phyloP scores from a whole-genome alignment of 202 grass and related monocot genomes.

The Thinopyrum obtusiflorum region DNA sequence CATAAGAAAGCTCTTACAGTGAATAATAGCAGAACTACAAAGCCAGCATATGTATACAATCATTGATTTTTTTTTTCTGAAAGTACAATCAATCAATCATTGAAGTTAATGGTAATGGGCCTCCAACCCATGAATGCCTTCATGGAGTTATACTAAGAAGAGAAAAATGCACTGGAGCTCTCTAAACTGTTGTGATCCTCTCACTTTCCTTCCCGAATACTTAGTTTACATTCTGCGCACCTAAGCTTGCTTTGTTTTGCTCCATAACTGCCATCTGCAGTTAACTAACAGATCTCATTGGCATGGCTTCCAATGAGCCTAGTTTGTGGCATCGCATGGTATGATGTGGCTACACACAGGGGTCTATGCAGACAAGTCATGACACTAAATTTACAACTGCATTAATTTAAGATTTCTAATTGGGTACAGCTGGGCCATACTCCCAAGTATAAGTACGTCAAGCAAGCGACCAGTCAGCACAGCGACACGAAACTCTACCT shows the following conservation, averaged over 20 bases:
- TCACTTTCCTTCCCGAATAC: neutral
- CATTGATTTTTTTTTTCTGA: neutral
- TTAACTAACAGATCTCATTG: neutral
- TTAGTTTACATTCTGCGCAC: neutral
- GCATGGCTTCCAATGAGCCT: neutral
- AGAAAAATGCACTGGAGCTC: neutral
- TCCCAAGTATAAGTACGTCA: constrained; percentile 49
- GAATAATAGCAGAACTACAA: neutral
- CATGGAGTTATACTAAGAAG: constrained; percentile 14
- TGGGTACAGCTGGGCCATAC: neutral
- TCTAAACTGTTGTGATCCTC: neutral
- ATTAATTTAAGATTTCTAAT: neutral
- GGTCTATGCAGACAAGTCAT: neutral
- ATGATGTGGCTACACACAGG: neutral
- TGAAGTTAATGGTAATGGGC: neutral
- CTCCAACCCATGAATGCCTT: constrained; percentile 7
- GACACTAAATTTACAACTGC: neutral
- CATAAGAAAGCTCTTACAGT: constrained; percentile 15
- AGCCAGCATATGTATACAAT: constrained; percentile 10
- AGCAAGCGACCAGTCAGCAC: constrained; percentile 72
- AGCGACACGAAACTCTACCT: constrained; percentile 94
- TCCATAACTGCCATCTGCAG: neutral
- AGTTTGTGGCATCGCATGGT: neutral
- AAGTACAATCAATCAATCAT: neutral
- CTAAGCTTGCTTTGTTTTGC: neutral